phyloP scores from a whole-genome alignment of 2,329 filamentous ascomycete species.

The Hymenoscyphus fraxineus region DNA sequence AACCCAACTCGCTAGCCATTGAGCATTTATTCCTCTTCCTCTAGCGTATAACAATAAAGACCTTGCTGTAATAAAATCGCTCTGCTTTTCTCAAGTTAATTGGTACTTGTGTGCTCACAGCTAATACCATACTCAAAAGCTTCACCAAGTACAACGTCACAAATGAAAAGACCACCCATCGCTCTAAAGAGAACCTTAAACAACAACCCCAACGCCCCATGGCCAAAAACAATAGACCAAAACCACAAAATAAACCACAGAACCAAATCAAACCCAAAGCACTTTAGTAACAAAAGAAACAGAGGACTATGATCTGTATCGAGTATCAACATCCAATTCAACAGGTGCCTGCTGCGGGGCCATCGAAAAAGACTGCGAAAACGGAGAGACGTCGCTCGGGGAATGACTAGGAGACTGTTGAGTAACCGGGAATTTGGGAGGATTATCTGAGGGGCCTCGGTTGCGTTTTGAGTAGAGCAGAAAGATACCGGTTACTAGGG shows the following conservation, averaged over 20 bases:
- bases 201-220: too few species aligned
- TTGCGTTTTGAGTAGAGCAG: neutral
- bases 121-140: too few species aligned
- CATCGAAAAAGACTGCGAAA: neutral
- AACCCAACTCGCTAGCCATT: too few species aligned
- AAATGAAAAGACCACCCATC: too few species aligned
- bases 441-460: neutral
- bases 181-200: too few species aligned
- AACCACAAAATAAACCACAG: neutral
- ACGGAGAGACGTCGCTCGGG: neutral
- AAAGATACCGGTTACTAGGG: slow-evolving; percentile 24
- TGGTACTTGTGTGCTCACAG: too few species aligned
- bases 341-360: neutral
- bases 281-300: neutral
- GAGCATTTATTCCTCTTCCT: too few species aligned
- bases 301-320: neutral
- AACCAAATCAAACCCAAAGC: neutral
- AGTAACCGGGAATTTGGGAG: neutral
- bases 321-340: neutral
- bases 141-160: too few species aligned
- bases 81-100: too few species aligned
- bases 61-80: too few species aligned
- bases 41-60: too few species aligned
- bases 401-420: neutral
- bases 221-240: too few species aligned